Conservation (phyloP, 441 rosid genomes). For the Syzygium malaccense region DNA sequence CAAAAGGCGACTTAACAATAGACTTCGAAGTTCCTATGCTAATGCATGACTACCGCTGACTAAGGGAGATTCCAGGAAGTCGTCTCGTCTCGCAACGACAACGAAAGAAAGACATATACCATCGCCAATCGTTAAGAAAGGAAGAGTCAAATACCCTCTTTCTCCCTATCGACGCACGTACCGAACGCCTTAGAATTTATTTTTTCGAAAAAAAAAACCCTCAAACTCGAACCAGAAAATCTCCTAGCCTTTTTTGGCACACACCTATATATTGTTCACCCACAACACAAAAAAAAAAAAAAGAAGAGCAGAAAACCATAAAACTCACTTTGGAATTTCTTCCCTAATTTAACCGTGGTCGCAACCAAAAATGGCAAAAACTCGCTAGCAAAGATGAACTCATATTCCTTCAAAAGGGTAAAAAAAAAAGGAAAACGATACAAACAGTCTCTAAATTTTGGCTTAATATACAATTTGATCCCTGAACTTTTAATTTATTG, state of each 20-base stretch:
- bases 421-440: background rate
- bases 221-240: accelerated
- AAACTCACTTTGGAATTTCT: background rate
- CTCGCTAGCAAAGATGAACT: background rate
- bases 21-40: background rate
- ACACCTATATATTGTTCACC: background rate
- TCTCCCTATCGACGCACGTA: too few relatives aligned
- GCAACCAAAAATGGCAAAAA: background rate
- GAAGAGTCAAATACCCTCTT: too few relatives aligned
- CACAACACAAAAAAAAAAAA: background rate
- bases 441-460: too few relatives aligned
- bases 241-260: too few relatives aligned
- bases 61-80: background rate
- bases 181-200: background rate
- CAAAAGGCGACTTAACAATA: background rate
- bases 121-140: too few relatives aligned
- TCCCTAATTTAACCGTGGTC: too few relatives aligned
- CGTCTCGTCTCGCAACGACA: background rate
- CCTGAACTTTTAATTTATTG: too few relatives aligned
- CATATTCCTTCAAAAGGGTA: background rate
- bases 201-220: background rate
- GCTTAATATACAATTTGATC: too few relatives aligned
- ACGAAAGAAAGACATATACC: too few relatives aligned
- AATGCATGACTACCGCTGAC: background rate
- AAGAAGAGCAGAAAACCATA: too few relatives aligned